Base-by-base conservation (phyloP, 1,284 basidiomycete genomes). In the Microbotryum scabiosae region DNA sequence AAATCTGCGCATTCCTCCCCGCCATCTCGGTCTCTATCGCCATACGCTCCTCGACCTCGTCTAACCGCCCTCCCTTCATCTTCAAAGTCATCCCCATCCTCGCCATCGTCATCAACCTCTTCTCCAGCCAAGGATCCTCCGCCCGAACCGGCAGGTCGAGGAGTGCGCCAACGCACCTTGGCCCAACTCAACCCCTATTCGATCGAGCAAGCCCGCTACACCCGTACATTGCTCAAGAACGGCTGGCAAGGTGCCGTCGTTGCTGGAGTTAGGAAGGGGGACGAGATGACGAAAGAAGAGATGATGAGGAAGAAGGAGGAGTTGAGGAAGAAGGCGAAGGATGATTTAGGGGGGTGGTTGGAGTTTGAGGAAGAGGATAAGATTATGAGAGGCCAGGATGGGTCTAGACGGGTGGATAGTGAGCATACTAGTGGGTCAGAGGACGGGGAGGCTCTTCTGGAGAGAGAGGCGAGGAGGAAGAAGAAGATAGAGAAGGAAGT, bases 161-260 rank as follows among this genome's bases (percentile, higher is more conserved):
- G 64, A n/a, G 28, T 77, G 30, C 73, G 76, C 16, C 59, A 63
- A 4, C 71, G 76, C 3, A 76, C 75, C 1, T 66, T 71, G 1
- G 69, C 69, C 5, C 76, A 77, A 59, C 71, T 77, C 47, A 72
- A 73, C 20, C 76, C 76, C 0, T 77, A 75, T 57, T 74, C 75
- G 3, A 62, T 71, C 53, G 76, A 77, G 58, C 72, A 72, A 21
- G 60, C 69, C 16, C 62, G 59, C 36, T 77, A 77, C 67, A 71
- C 72, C 30, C 62, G 67, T n/a, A 59, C 67, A 5, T 62, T 77
- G 25, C 65, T 72, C n/a, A 65, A 64, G 26, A 76, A 76, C 65
- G 72, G 75, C 36, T 77, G 76, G 76, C 59, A 73, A 50, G 76
- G 76, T 56, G 76, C 76, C 10, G 71, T 77, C 14, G 75, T 77